Evolutionary conservation across 371 early-diverging fungal genomes (phyloP), one percentile per base, ranked within the genome.

Genomic region (Mortierella sp.): DNA sequence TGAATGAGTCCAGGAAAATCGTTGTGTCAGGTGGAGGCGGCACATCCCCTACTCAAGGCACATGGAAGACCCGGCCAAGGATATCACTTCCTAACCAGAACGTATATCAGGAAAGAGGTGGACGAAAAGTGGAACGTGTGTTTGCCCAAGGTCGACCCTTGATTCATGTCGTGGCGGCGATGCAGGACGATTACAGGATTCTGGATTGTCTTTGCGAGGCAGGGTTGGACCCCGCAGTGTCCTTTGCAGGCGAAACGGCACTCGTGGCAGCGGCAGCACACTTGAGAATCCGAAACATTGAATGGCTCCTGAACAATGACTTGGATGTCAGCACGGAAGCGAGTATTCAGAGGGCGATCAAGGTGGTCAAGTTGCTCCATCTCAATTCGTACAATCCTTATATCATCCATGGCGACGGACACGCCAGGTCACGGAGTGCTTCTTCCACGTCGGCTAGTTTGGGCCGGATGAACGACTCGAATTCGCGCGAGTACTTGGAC

Each of bases 141-240:
- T 60, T 62, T 56, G 67, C 60, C 0, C 78, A 76, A 39, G 78
- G 78, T 24, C 53, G 78, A 18, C 78, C 78, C 0, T 47, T 76
- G 67, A 76, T 76, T 24, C 78, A 76, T 39, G 71, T 76, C 0
- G 78, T 70, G 47, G 70, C 78, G 2, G 78, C 78, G 1, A 76
- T 76, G 78, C 78, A 76, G 52, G 78, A 76, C 43, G 70, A 76
- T 18, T 62, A 70, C 21, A 34, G 70, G 26, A 66, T 76, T 34
- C 39, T 76, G 52, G 78, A 76, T 24, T 76, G 78, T 55, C 67
- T 76, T 16, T 76, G 78, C n/a, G 78, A 76, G 21, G 78, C 78
- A 2, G 78, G 78, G 6, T 24, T 76, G 51, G 70, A 76, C 43
- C 78, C 78, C 1, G 70, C 78, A 10, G 62, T 76, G 31, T 48